A percentile compares a stretch with the other conserved stretches of the same genome.
Conservation (phyloP, 768 basidiomycete genomes). For the Lactarius akahatsu region DNA sequence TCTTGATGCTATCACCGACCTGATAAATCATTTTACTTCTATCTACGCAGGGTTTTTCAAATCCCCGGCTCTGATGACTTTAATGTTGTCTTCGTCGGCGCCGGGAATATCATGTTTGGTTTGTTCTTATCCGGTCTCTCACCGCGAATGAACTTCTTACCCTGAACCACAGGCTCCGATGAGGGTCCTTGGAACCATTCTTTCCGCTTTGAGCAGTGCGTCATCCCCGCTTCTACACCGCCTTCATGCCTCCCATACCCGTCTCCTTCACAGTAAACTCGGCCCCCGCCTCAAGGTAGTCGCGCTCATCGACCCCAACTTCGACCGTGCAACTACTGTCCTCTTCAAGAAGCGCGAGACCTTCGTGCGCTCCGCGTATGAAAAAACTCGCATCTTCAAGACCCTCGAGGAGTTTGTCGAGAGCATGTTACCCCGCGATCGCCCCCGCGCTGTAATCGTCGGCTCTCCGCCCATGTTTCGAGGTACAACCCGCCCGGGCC, state of each 20-base stretch:
- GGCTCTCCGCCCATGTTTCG: constrained; percentile 95
- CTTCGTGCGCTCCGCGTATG: constrained; percentile 92
- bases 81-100: constrained; percentile 93
- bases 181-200: constrained; percentile 95
- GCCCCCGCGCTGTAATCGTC: constrained; percentile 80
- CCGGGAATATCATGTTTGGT: constrained; percentile 99
- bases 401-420: constrained; percentile 83
- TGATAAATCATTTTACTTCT: constrained; percentile 22
- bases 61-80: constrained; percentile 71
- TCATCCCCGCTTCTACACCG: constrained; percentile 21
- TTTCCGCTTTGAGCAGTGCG: constrained; percentile 85
- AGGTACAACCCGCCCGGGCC: constrained; percentile 69
- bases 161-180: constrained; percentile 57
- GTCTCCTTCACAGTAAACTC: constrained; percentile 63
- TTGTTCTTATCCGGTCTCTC: constrained; percentile 25
- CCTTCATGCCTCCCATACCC: constrained; percentile 22
- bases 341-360: constrained; percentile 90
- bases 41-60: constrained; percentile 42
- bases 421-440: constrained; percentile 59
- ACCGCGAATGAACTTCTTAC: constrained; percentile 2
- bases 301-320: constrained; percentile 88
- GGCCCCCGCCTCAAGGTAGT: constrained; percentile 95
- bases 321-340: constrained; percentile 74
- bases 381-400: constrained; percentile 80
- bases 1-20: constrained; percentile 4